These are phyloP conservation scores for Epithele typhae DNA, from an alignment of 768 basidiomycete genomes.

Conservation along the genomic window DNA sequence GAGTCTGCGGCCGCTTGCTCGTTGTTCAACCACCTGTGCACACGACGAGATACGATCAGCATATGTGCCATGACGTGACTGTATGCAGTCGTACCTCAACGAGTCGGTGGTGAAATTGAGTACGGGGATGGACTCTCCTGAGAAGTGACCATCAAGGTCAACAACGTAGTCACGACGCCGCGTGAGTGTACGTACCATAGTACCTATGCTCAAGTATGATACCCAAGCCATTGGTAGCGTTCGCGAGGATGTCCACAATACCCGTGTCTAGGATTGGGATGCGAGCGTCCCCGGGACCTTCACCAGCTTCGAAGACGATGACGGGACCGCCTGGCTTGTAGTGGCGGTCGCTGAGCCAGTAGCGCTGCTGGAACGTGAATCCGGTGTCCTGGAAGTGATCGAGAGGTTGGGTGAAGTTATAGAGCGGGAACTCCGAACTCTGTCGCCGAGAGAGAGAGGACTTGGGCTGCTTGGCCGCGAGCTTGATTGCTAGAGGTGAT, in stretches of 20 bases:
- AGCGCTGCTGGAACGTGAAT: constrained; percentile 78
- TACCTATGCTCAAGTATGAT: constrained; percentile 90
- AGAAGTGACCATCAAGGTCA: neutral
- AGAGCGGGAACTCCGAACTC: constrained; percentile 41
- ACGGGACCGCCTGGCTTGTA: constrained; percentile 74
- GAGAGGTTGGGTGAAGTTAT: constrained; percentile 78
- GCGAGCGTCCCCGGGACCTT: constrained; percentile 71
- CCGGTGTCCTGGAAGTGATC: constrained; percentile 68
- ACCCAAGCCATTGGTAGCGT: constrained; percentile 78
- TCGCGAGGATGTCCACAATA: constrained; percentile 80
- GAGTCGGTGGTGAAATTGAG: constrained; percentile 77
- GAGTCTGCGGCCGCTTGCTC: constrained; percentile 84
- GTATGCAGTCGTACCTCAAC: constrained; percentile 58
- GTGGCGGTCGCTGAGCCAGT: constrained; percentile 80
- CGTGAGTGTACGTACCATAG: constrained; percentile 51
- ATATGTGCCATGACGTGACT: no score
- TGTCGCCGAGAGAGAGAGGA: constrained; percentile 1
- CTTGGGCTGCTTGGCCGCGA: constrained; percentile 1
- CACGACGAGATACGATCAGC: neutral
- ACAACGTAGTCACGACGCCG: neutral
- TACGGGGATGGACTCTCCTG: constrained; percentile 75
- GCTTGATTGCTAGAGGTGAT: constrained; percentile 6
- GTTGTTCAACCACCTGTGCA: constrained; percentile 54
- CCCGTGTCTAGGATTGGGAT: constrained; percentile 41
- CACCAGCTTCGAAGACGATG: constrained; percentile 84